Base-by-base conservation (phyloP, 2,329 filamentous ascomycete species). In the Ilyonectria sp. region DNA sequence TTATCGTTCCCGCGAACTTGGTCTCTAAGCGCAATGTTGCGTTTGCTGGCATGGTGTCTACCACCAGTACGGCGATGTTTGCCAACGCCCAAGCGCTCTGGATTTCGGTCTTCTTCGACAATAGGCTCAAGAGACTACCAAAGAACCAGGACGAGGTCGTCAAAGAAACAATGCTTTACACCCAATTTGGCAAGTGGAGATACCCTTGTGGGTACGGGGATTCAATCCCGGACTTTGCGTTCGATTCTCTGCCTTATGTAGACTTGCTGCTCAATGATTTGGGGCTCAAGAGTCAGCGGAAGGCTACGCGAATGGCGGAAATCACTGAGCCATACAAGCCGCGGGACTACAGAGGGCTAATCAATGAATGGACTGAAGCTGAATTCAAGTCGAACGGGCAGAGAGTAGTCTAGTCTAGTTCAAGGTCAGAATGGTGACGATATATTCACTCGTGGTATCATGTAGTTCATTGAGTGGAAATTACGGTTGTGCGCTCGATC, bases 221-320 rank as follows among this genome's bases (percentile, higher is more conserved):
- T 19, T 84, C 83, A 74, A 83, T 86, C 63, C 90, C 90, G 0
- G 92, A 93, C 77, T 90, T 94, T 71, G 90, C 92, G n/a, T 94
- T 94, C 74, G 93, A 95, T 91, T 93, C 78, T 73, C 68, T 91
- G 44, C 88, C 88, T 6, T 92, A 90, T 75, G 65, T 72, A 11
- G 72, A 78, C 29, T 62, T 90, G 73, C 78, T 95, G 74, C 76
- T 93, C 55, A 79, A 81, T 6, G 92, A 95, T 77, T 73, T 94
- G 57, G 91, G 89, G 0, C 78, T 94, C 63, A 80, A 84, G 35
- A 40, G 50, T 4, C 60, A 68, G 9, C 21, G 68, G 49, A 70
- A 70, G 55, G 54, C 23, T 6, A 52, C 55, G 6, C 31, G 23
- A 26, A 35, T 58, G 29, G 53, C 49, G 26, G 68, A 70, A 49